phyloP scores from a whole-genome alignment of 2,329 filamentous ascomycete genomes.

The Magnaporthiopsis rhizophila region DNA sequence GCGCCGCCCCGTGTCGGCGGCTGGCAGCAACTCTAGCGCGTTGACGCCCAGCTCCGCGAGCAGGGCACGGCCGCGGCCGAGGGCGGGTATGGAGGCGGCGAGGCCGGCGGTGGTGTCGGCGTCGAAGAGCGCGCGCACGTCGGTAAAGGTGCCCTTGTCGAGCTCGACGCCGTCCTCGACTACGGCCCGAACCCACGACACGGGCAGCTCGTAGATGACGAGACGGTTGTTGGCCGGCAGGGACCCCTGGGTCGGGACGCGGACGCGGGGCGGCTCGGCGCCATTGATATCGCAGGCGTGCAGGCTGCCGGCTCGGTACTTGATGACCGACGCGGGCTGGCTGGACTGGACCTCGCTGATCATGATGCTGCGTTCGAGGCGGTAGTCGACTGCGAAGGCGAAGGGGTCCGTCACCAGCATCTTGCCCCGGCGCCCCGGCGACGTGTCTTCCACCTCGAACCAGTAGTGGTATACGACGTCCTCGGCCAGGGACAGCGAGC shows the following conservation, averaged over 20 bases:
- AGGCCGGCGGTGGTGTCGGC: conserved; percentile 8
- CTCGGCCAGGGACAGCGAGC: conserved; percentile 10
- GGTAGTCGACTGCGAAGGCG: conserved; percentile 18
- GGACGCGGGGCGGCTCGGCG: conserved; percentile 7
- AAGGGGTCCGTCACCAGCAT: conserved; percentile 15
- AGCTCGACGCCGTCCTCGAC: conserved; percentile 10
- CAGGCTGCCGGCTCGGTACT: conserved; percentile 11
- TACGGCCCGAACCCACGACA: conserved; percentile 15
- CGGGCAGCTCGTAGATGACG: conserved; percentile 19
- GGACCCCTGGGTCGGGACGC: not conserved
- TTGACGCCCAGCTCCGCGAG: conserved; percentile 19
- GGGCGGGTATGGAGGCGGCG: conserved; percentile 5
- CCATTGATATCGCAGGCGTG: conserved; percentile 16
- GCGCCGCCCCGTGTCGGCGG: conserved; percentile 15
- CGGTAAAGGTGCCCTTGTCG: conserved; percentile 17
- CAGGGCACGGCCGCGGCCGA: conserved; percentile 11
- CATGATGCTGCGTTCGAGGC: not conserved
- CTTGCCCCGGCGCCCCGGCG: conserved; percentile 8
- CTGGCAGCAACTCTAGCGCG: conserved; percentile 17
- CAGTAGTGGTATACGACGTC: conserved; percentile 16
- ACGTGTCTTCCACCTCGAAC: conserved; percentile 14
- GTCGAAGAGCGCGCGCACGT: conserved; percentile 17
- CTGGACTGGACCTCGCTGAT: conserved; percentile 1
- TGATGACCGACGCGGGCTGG: conserved; percentile 17
- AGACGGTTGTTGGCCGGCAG: conserved; percentile 17